phyloP scores from a whole-genome alignment of 2,329 filamentous ascomycete species.

The Juglanconis sp. region DNA sequence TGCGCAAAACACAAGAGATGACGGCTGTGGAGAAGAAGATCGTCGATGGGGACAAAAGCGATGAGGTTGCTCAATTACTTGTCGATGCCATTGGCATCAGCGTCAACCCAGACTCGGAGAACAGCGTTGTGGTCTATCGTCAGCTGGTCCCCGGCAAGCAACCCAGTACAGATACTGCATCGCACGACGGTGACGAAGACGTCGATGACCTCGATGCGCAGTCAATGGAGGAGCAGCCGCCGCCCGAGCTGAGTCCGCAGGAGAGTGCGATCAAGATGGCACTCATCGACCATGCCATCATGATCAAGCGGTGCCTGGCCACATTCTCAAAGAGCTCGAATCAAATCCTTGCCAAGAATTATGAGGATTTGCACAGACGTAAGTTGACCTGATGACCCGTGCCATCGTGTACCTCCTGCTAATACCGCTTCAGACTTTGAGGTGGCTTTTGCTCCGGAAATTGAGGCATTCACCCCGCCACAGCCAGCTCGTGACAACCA shows the following conservation, averaged over 20 bases:
- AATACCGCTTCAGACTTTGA: slow-evolving; percentile 53
- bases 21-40: slow-evolving; percentile 71
- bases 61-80: slow-evolving; percentile 64
- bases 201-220: slow-evolving; percentile 40
- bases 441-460: slow-evolving; percentile 61
- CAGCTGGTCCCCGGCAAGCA: slow-evolving; percentile 59
- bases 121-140: slow-evolving; percentile 75
- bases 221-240: slow-evolving; percentile 43
- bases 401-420: background rate
- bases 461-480: slow-evolving; percentile 57
- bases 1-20: slow-evolving; percentile 87
- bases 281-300: slow-evolving; percentile 82
- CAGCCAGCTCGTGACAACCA: slow-evolving; percentile 41
- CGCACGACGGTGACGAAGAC: slow-evolving; percentile 39
- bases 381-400: slow-evolving; percentile 34
- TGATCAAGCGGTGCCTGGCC: slow-evolving; percentile 77
- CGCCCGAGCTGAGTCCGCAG: slow-evolving; percentile 51
- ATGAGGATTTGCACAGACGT: slow-evolving; percentile 64
- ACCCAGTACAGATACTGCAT: slow-evolving; percentile 33
- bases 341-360: slow-evolving; percentile 52
- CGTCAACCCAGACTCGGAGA: slow-evolving; percentile 70
- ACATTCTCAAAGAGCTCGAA: slow-evolving; percentile 64
- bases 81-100: slow-evolving; percentile 75
- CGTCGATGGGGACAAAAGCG: slow-evolving; percentile 59
- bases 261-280: slow-evolving; percentile 81